Percentiles rank a stretch among this genome's conserved stretches.
Evolutionary conservation across 2,329 filamentous ascomycete genomes (phyloP).

Genomic region (Ophiostoma quercus): DNA sequence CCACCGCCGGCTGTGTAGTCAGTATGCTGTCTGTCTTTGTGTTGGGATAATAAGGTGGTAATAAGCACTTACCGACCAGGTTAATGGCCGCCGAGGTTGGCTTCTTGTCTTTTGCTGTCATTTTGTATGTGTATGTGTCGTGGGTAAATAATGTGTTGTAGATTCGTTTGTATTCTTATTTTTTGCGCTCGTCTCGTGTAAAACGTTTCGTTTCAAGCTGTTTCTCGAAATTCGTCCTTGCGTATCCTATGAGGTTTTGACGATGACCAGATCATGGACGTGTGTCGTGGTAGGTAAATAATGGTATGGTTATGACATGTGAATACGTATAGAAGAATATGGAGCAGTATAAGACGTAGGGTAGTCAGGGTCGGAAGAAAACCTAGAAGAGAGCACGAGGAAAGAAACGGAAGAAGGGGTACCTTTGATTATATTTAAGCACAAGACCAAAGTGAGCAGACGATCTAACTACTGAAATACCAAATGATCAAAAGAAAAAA

Average conservation of each 20-base stretch:
- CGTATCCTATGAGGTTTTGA: constrained; percentile 28
- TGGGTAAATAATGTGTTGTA: neutral
- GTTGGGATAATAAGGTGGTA: too few species aligned
- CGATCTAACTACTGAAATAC: neutral
- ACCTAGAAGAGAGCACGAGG: neutral
- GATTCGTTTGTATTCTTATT: neutral
- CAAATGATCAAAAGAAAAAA: neutral
- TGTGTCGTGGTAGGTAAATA: neutral
- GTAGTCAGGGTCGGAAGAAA: neutral
- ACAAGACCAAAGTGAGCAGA: neutral
- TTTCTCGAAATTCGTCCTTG: constrained; percentile 29
- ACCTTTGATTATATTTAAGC: neutral
- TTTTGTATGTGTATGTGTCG: constrained; percentile 18
- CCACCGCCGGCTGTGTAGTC: constrained; percentile 71
- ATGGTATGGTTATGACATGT: neutral
- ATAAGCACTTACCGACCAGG: constrained; percentile 66
- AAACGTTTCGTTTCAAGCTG: neutral
- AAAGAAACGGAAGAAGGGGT: neutral
- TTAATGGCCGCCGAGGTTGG: constrained; percentile 79
- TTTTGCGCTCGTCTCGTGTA: neutral
- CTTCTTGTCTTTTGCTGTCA: constrained; percentile 57
- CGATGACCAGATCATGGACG: constrained; percentile 28
- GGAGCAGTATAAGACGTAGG: neutral
- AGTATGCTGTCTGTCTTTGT: neutral
- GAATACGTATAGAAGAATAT: neutral